A percentile compares a stretch with the other conserved stretches of the same genome.
Conservation (phyloP, 768 basidiomycete genomes). For the Ramaria rubella region DNA sequence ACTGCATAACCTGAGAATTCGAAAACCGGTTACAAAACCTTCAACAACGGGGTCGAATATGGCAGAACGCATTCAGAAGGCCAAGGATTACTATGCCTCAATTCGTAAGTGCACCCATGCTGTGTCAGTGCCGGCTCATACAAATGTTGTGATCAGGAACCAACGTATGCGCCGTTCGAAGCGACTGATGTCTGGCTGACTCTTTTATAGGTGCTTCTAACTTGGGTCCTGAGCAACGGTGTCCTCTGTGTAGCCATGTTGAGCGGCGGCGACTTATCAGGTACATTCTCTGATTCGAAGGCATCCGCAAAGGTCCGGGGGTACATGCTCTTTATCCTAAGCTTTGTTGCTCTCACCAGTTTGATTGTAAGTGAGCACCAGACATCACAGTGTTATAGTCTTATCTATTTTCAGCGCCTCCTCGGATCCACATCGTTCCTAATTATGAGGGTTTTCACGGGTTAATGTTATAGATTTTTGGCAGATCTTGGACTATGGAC, state of each 20-base stretch:
- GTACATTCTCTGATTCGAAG: constrained; percentile 49
- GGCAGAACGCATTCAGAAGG: constrained; percentile 64
- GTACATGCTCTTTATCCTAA: constrained; percentile 75
- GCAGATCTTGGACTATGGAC: not conserved
- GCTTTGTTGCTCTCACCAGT: constrained; percentile 76
- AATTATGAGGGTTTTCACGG: constrained; percentile 11
- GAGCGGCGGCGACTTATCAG: constrained; percentile 48
- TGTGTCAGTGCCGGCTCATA: not conserved
- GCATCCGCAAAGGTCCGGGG: constrained; percentile 53
- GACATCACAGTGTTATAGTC: not conserved
- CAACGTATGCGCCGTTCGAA: not conserved
- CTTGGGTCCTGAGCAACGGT: constrained; percentile 71
- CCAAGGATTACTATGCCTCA: constrained; percentile 83
- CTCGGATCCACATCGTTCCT: constrained; percentile 7
- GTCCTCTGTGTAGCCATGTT: constrained; percentile 65
- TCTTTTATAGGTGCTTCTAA: constrained; percentile 48
- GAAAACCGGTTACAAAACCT: constrained; percentile 18
- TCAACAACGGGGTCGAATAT: constrained; percentile 28
- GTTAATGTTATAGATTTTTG: not conserved
- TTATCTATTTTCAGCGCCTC: constrained; percentile 2
- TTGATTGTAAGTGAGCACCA: constrained; percentile 28
- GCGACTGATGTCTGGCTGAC: not conserved
- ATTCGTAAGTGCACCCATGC: constrained; percentile 44
- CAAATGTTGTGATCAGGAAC: not conserved
- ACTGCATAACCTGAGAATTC: constrained; percentile 52